Percentiles rank a stretch among this genome's conserved stretches.
phyloP scores from a whole-genome alignment of 179 eudicot species.

The Spergularia azorica region DNA sequence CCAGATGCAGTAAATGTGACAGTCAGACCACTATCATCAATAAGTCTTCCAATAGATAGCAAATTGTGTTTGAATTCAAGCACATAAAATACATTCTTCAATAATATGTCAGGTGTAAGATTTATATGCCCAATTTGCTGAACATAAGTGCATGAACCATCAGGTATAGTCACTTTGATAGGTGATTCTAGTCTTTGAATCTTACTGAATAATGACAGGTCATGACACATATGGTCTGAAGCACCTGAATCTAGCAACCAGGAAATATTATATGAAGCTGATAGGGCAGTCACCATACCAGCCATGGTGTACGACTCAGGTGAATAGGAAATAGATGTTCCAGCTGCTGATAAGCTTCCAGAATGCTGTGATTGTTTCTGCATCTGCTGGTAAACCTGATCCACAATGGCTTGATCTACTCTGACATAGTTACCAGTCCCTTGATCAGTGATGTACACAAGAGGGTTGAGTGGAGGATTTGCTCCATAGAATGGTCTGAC shows the following conservation, averaged over 20 bases:
- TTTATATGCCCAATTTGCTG: not conserved
- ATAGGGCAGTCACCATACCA: not conserved
- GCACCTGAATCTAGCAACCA: constrained; percentile 4
- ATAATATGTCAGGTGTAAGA: not conserved
- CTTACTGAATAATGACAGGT: not conserved
- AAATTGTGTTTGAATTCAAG: constrained; percentile 1
- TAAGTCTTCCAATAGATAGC: not conserved
- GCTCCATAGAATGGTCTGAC: too few relatives aligned
- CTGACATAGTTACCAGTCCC: too few relatives aligned
- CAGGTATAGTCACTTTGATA: not conserved
- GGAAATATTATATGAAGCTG: too few relatives aligned
- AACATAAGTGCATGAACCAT: not conserved
- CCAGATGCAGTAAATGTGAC: not conserved
- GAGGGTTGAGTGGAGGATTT: too few relatives aligned
- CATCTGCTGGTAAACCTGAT: not conserved
- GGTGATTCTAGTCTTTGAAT: not conserved
- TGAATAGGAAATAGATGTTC: too few relatives aligned
- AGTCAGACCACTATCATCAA: not conserved
- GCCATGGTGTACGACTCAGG: not conserved
- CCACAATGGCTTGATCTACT: too few relatives aligned
- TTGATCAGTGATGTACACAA: too few relatives aligned
- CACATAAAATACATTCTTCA: not conserved
- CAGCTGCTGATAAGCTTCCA: too few relatives aligned
- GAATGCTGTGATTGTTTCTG: not conserved
- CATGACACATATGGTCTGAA: not conserved